Base-by-base conservation (phyloP, 2,329 filamentous ascomycete species). In the Cadophora sp. region DNA sequence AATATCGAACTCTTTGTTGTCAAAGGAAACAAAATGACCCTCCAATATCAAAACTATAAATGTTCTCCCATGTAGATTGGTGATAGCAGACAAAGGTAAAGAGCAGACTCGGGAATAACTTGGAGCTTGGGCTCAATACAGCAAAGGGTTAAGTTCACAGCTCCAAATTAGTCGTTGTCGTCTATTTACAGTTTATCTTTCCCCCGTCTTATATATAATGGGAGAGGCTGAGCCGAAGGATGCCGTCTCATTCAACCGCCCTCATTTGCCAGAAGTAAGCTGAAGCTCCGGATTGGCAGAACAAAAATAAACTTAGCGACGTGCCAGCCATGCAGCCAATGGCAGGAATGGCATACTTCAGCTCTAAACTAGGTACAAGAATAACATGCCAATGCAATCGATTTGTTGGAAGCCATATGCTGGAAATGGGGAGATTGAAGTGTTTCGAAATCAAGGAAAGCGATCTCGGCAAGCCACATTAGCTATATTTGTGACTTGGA, bases 241-340 rank as follows among this genome's bases (percentile, higher is more conserved):
- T 53, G 14, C 50, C 50, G 50, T 24, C 22, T 30, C 24, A 9
- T n/a, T 27, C 16, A 7, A n/a, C 7, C 27, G n/a, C n/a, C 16
- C 14, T 30, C 27, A 30, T 30, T 30, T 30, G 27, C 27, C 27
- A 53, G 50, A 27, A 33, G 2, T 33, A 24, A 7, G 27, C 50
- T 53, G 27, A 53, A n/a, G 50, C 36, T 22, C 36, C 13, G n/a
- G 55, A 59, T 59, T 59, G 55, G 55, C 39, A 24, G n/a, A n/a
- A 30, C 55, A 9, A 59, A 43, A 59, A 59, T 59, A 59, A 59
- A 41, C 27, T 59, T 43, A 59, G 55, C 55, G 55, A 43, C 22
- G 14, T 59, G 33, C 24, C 33, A 24, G 13, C 2, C 8, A 30
- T 41, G 20, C 30, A 39, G 55, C 55, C 55, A 59, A 59, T 59